Percentiles rank a stretch among this genome's conserved stretches.
Conservation (phyloP, 2,329 filamentous ascomycete species). For the Diaporthe ampelina region DNA sequence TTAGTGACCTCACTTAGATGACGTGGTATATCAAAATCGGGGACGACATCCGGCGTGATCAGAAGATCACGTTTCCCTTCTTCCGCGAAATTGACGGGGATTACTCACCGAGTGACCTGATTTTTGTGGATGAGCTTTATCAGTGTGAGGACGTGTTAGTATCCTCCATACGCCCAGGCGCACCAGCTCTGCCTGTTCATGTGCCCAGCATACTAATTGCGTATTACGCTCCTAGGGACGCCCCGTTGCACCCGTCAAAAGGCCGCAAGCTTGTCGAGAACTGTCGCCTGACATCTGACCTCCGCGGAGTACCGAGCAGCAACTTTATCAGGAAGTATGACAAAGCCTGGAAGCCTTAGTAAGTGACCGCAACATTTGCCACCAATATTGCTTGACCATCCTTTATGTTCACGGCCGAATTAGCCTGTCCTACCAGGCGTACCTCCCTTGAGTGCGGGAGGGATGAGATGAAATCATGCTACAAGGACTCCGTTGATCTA, state of each 20-base stretch:
- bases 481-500: not conserved
- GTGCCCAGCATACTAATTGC: not conserved
- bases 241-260: not conserved
- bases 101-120: not conserved
- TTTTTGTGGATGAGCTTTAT: not conserved
- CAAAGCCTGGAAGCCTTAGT: not conserved
- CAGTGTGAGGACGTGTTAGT: not conserved
- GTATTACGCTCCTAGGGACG: not conserved
- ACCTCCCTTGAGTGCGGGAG: too few relatives aligned
- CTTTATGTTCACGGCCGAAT: too few relatives aligned
- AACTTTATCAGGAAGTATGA: not conserved
- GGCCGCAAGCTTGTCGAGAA: not conserved
- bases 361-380: not conserved
- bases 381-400: too few relatives aligned
- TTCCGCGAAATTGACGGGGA: not conserved
- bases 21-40: not conserved
- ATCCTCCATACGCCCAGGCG: too few relatives aligned
- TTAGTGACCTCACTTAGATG: not conserved
- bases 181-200: not conserved
- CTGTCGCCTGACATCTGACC: not conserved
- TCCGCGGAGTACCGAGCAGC: not conserved
- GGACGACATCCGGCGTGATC: not conserved
- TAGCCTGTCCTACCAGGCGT: too few relatives aligned
- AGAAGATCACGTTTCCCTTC: not conserved
- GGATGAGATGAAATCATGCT: too few relatives aligned